Base-by-base conservation (phyloP, 768 basidiomycete species). In the Podaxis sp. region DNA sequence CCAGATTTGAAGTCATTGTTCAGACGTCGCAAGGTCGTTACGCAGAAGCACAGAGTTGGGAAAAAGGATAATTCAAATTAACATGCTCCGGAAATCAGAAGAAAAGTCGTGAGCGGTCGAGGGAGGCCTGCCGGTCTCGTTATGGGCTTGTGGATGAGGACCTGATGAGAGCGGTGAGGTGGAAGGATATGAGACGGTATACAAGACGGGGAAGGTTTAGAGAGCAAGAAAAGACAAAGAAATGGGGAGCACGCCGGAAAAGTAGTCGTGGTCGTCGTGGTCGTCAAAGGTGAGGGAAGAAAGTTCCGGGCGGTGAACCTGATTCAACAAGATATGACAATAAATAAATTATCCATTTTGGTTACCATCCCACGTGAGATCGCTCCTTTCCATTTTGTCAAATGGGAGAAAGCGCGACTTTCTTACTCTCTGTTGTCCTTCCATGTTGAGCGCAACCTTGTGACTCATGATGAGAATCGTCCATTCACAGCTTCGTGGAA, bases 51-150 rank as follows among this genome's bases (percentile, higher is more conserved):
- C 67, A 73, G 73, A 54, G 62, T 70, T 43, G 55, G 46, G 55
- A 50, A 62, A 29, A 25, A 49, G 38, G 49, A 55, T 38, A 59
- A 52, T 68, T 72, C 71, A 73, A 66, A 65, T 68, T 56, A 59
- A 65, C 74, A 75, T 74, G 72, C 73, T 74, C 71, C 68, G 66
- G 65, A 66, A 43, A 43, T 56, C 22, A 57, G 41, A 63, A 46
- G 43, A 63, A 60, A 63, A 47, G 19, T 24, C 8, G 54, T 22
- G 38, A 38, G 22, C n/a, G 24, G 54, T 29, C 36, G 38, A 22
- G 38, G 12, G 29, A 38, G 37, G n/a, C 12, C 19, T 17, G 19
- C 52, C 9, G 54, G 54, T 40, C 19, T 24, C 40, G 40, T 46
- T 36, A n/a, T 50, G 15, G 11, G 27, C 1, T 13, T 5, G 49